Base-by-base conservation (phyloP, 208 protist species). In the Crithidia bombi region DNA sequence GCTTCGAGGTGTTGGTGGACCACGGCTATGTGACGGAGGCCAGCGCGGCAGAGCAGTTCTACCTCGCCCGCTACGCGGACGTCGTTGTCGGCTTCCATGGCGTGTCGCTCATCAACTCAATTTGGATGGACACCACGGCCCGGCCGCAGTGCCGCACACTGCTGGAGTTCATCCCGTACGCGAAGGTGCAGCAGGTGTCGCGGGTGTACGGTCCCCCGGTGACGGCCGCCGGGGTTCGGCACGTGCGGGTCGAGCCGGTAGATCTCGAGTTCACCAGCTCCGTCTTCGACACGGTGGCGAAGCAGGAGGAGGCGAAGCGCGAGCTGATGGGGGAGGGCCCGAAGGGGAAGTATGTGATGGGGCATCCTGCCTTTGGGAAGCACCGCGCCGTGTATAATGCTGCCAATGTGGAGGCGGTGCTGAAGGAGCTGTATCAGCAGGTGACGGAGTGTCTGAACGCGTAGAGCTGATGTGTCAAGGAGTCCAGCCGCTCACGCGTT, bases 21-120 rank as follows among this genome's bases (percentile, higher is more conserved):
- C 15, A 41, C n/a, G 26, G 71, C 3, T 79, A 76, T 50, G 23
- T 36, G 5, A 46, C 66, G 39, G n/a, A 19, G 28, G 25, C 72
- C 35, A 55, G 65, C 52, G 67, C 75, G 43, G 77, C 69, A 54
- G 64, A 72, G 23, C 81, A 80, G 65, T 81, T 79, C 44, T 75
- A 84, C 46, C 65, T 83, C 3, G 67, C 52, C n/a, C 76, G 79
- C 36, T 69, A 83, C 67, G 79, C 83, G 17, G 79, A 86, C 41
- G 79, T 83, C 17, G 59, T 86, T 26, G 78, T 78, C 38, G 83
- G 83, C 33, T 69, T 77, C 62, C 78, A 85, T 65, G 80, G 76
- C 6, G 68, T 67, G 32, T 51, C 69, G 21, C 68, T 83, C 25
- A 76, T 79, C 43, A 71, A 81, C 59, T 75, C 75, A 23, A 50